A percentile compares a stretch with the other conserved stretches of the same genome.
Evolutionary conservation across 2,329 filamentous ascomycete genomes (phyloP).

Genomic region (Sporothrix protearum): DNA sequence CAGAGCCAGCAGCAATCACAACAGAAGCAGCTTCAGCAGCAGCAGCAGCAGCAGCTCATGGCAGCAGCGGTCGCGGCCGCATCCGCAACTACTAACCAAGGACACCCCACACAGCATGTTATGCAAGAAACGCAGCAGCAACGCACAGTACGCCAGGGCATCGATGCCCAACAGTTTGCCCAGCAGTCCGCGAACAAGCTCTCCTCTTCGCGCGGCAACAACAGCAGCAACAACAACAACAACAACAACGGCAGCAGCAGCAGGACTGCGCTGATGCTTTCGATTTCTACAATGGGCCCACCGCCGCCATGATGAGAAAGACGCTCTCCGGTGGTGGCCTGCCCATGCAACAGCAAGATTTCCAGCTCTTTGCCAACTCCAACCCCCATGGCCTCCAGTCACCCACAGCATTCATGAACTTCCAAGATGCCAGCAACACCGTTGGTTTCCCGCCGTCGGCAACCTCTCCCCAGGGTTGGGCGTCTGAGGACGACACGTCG

Average conservation of each 20-base stretch:
- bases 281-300: constrained; percentile 44
- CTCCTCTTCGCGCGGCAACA: constrained; percentile 49
- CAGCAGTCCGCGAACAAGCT: constrained; percentile 45
- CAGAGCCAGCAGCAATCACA: constrained; percentile 31
- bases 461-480: constrained; percentile 45
- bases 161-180: constrained; percentile 40
- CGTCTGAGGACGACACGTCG: constrained; percentile 47
- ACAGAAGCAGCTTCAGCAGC: constrained; percentile 32
- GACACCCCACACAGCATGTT: constrained; percentile 63
- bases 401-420: constrained; percentile 46
- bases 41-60: constrained; percentile 23
- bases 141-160: constrained; percentile 72
- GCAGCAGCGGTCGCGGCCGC: constrained; percentile 22
- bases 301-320: constrained; percentile 48
- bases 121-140: constrained; percentile 90
- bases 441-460: constrained; percentile 30
- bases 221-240: constrained; percentile 26
- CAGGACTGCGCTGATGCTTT: constrained; percentile 41
- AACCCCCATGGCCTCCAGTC: constrained; percentile 46
- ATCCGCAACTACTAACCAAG: constrained; percentile 49
- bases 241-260: constrained; percentile 24
- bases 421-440: constrained; percentile 39
- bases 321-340: constrained; percentile 31
- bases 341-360: constrained; percentile 42
- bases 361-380: constrained; percentile 47